Evolutionary conservation across 2,329 filamentous ascomycete species (phyloP), one percentile per base, ranked within the genome.

Genomic region (Bisporella sp.): DNA sequence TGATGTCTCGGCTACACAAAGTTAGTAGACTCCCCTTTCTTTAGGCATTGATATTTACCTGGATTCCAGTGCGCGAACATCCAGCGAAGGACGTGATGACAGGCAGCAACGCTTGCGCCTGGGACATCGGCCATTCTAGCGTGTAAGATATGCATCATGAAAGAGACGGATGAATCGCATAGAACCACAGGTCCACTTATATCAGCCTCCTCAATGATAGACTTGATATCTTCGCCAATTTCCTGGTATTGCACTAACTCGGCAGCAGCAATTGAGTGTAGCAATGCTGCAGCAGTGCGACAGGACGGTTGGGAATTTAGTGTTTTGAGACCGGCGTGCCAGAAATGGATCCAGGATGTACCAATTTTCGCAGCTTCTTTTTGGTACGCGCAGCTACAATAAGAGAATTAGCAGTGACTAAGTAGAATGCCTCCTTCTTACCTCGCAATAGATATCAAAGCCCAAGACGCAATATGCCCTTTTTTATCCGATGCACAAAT

Each of bases 391-490:
- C 77, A 74, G 57, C 75, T 78, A 28, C 48, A 33, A 45, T n/a
- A 49, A 32, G 58, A 55, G 56, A 49, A 49, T 53, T 29, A 57
- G 41, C 7, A 30, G 8, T 13, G 37, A n/a, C 32, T 31, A 12
- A 11, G n/a, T 21, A n/a, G 21, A 7, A 50, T 13, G 7, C 28
- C 31, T n/a, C 43, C 21, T 29, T 68, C 76, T 63, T 71, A 91
- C 89, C 87, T 88, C 55, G 88, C 75, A 63, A 89, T 81, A n/a
- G 84, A 85, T 47, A 96, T 67, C 72, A 95, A 81, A 13, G 89
- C 85, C 93, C 93, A 99, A 0, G 84, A 88, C 6, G 84, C 79
- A 40, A 84, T 71, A 6, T 69, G 67, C 11, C 71, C 69, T 57
- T 85, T 82, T 60, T 95, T 91, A 61, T 93, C 86, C 7, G 79